Evolutionary conservation across 306 rosid genomes (phyloP).

Genomic region (Malus asiatica): DNA sequence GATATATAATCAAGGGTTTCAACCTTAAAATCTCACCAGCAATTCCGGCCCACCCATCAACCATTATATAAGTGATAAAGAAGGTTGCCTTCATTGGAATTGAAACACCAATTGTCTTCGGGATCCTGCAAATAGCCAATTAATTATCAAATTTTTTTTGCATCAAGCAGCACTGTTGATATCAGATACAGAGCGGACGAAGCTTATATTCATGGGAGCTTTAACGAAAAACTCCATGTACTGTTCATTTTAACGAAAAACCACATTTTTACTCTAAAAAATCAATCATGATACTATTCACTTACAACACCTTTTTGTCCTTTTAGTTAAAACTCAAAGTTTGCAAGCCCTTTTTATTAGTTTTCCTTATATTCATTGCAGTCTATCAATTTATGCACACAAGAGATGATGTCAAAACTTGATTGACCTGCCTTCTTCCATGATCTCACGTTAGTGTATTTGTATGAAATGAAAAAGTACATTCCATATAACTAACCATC

Average conservation of each 20-base stretch:
- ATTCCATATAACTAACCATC: not conserved
- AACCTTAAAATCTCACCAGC: too few relatives aligned
- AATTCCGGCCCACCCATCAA: too few relatives aligned
- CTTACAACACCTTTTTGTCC: too few relatives aligned
- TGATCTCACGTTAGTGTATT: not conserved
- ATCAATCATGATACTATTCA: too few relatives aligned
- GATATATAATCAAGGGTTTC: too few relatives aligned
- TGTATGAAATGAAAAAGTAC: not conserved
- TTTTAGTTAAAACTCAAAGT: too few relatives aligned
- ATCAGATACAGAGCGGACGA: not conserved
- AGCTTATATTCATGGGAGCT: too few relatives aligned
- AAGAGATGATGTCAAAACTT: not conserved
- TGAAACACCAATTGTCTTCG: constrained; percentile 82
- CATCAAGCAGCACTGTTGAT: not conserved
- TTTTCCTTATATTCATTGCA: not conserved
- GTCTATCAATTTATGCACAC: not conserved
- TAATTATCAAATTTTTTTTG: not conserved
- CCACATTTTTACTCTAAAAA: too few relatives aligned
- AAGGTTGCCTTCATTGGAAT: constrained; percentile 99
- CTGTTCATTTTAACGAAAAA: too few relatives aligned
- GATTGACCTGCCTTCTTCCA: too few relatives aligned
- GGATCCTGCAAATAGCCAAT: constrained; percentile 53
- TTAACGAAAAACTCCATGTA: too few relatives aligned
- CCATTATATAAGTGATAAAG: constrained; percentile 94
- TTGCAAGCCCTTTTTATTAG: too few relatives aligned